Conservation (phyloP, 2,329 filamentous ascomycete species). For the Verticillium nubilum region DNA sequence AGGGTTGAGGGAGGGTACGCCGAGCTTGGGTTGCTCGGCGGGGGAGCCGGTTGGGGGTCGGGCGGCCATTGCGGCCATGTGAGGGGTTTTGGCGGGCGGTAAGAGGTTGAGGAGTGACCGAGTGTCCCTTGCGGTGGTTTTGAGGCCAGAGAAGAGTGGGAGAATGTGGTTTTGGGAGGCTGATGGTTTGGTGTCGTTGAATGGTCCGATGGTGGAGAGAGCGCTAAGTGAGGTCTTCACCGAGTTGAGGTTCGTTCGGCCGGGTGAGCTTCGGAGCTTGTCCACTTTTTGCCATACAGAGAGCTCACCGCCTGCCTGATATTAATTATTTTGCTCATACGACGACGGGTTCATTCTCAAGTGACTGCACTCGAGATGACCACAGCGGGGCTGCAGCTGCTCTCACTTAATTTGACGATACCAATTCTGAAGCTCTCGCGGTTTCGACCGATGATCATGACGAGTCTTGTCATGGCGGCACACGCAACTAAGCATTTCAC, state of each 20-base stretch:
- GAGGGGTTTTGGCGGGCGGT: not conserved
- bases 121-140: not conserved
- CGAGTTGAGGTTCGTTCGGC: not conserved
- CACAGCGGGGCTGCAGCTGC: not conserved
- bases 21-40: slow-evolving; percentile 19
- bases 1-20: slow-evolving; percentile 65
- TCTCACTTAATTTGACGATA: too few species aligned
- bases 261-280: slow-evolving; percentile 1
- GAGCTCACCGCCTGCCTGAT: not conserved
- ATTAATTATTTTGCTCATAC: not conserved
- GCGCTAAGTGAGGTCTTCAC: slow-evolving; percentile 1
- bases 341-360: not conserved
- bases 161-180: not conserved
- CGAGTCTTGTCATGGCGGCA: too few species aligned
- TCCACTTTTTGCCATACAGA: not conserved
- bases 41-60: slow-evolving; percentile 22
- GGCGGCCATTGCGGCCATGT: slow-evolving; percentile 35
- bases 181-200: not conserved
- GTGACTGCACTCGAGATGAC: not conserved
- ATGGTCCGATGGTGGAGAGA: slow-evolving; percentile 2
- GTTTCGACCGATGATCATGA: not conserved
- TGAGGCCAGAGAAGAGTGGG: not conserved
- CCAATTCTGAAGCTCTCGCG: too few species aligned
- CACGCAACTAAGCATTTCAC: too few species aligned
- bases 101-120: not conserved